phyloP scores from a whole-genome alignment of 345 rosid genomes.

The Corymbia maculata region DNA sequence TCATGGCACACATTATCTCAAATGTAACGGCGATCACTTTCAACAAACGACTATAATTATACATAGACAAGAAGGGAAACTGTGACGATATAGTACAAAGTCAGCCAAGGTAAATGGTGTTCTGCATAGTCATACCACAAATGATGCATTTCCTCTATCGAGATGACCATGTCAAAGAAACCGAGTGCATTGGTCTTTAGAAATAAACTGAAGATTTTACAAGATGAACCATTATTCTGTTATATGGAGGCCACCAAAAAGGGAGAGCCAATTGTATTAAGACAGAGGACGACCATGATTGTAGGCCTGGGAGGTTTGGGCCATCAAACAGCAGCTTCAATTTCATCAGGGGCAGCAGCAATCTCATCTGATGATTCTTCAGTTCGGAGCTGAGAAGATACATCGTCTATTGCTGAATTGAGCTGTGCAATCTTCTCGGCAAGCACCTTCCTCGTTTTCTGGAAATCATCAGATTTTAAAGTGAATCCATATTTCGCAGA shows the following conservation, averaged over 20 bases:
- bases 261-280: not conserved
- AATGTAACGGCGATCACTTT: not conserved
- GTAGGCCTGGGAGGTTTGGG: not conserved
- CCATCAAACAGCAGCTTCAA: conserved; percentile 46
- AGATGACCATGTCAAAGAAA: not conserved
- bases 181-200: not conserved
- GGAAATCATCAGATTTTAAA: conserved; percentile 1
- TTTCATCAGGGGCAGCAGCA: conserved; percentile 50
- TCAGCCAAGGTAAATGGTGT: not conserved
- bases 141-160: not conserved
- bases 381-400: conserved; percentile 65
- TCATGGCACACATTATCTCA: not conserved
- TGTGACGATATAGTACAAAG: not conserved
- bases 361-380: conserved; percentile 56
- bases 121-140: not conserved
- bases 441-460: conserved; percentile 78
- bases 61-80: not conserved
- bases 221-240: not conserved
- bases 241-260: not conserved
- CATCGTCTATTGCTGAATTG: conserved; percentile 82
- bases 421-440: conserved; percentile 84
- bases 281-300: not conserved
- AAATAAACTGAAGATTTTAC: not conserved
- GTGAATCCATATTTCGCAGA: not conserved
- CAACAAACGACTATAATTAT: not conserved